phyloP scores from a whole-genome alignment of 2,329 filamentous ascomycete genomes.

The Tolypocladium nubicola region DNA sequence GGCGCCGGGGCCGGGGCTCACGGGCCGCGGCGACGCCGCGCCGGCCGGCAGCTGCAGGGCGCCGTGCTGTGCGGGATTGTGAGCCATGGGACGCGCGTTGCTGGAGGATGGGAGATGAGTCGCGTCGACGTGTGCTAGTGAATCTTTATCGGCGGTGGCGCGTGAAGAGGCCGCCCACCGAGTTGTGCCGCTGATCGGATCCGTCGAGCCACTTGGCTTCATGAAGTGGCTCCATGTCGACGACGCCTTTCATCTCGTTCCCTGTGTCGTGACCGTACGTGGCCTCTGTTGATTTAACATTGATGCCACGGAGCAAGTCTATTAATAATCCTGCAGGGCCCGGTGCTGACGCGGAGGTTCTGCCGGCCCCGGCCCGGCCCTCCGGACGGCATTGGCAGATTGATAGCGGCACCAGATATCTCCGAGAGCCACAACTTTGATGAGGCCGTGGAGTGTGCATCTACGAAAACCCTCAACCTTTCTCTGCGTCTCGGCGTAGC shows the following conservation, averaged over 20 bases:
- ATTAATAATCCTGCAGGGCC: neutral
- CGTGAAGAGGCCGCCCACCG: neutral
- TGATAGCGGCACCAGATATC: neutral
- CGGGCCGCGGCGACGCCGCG: conserved; percentile 1
- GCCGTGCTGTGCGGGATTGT: neutral
- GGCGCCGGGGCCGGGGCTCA: conserved; percentile 9
- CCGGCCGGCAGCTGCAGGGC: neutral
- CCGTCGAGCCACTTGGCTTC: neutral
- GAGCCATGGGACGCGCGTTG: neutral
- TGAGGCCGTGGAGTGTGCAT: too few species aligned
- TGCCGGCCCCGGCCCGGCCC: neutral
- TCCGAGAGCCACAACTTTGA: neutral
- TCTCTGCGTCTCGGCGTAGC: neutral
- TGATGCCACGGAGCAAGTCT: neutral
- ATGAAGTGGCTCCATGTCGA: neutral
- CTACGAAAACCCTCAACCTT: too few species aligned
- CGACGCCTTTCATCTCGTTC: neutral
- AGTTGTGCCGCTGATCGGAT: neutral
- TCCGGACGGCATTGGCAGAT: neutral
- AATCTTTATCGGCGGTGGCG: neutral
- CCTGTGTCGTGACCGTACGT: neutral
- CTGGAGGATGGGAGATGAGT: too few species aligned
- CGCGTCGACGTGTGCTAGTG: too few species aligned
- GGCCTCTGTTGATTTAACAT: neutral
- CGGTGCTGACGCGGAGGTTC: neutral